Conservation (phyloP, 768 basidiomycete species). For the Lyophyllum semitale region DNA sequence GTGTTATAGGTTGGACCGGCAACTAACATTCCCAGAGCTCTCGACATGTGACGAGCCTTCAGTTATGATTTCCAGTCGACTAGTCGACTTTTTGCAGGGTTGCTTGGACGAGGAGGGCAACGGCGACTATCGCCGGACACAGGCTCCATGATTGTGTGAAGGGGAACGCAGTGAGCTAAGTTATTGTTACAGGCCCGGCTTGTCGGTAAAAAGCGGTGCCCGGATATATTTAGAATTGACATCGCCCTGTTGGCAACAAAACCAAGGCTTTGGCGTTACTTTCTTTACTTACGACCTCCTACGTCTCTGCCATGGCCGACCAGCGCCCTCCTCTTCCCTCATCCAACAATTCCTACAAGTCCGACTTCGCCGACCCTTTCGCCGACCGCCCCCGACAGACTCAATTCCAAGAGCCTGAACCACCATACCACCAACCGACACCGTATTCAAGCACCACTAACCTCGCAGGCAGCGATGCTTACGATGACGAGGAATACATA, state of each 20-base stretch:
- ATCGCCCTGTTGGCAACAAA: slow-evolving; percentile 26
- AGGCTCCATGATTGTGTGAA: too few species aligned
- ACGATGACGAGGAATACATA: slow-evolving; percentile 67
- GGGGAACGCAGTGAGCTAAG: too few species aligned
- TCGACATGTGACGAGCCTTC: slow-evolving; percentile 8
- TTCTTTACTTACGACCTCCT: slow-evolving; percentile 14
- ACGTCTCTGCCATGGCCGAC: slow-evolving; percentile 35
- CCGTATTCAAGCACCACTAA: slow-evolving; percentile 52
- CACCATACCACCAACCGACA: slow-evolving; percentile 39
- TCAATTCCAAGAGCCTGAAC: slow-evolving; percentile 60
- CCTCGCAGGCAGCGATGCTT: slow-evolving; percentile 46
- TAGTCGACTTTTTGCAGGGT: too few species aligned
- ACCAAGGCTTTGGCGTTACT: slow-evolving; percentile 24
- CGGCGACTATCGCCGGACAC: too few species aligned
- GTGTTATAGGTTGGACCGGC: slow-evolving; percentile 2
- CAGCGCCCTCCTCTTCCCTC: slow-evolving; percentile 38
- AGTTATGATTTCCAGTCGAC: too few species aligned
- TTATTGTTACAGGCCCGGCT: too few species aligned
- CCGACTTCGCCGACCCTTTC: slow-evolving; percentile 66
- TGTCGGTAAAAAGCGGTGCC: slow-evolving; percentile 18
- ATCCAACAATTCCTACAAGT: slow-evolving; percentile 28
- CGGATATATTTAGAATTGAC: slow-evolving; percentile 13
- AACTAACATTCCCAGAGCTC: background rate
- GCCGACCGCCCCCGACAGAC: slow-evolving; percentile 64
- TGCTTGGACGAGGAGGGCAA: too few species aligned